phyloP scores from a whole-genome alignment of 2,329 filamentous ascomycete species.

The Zalaria sp. region DNA sequence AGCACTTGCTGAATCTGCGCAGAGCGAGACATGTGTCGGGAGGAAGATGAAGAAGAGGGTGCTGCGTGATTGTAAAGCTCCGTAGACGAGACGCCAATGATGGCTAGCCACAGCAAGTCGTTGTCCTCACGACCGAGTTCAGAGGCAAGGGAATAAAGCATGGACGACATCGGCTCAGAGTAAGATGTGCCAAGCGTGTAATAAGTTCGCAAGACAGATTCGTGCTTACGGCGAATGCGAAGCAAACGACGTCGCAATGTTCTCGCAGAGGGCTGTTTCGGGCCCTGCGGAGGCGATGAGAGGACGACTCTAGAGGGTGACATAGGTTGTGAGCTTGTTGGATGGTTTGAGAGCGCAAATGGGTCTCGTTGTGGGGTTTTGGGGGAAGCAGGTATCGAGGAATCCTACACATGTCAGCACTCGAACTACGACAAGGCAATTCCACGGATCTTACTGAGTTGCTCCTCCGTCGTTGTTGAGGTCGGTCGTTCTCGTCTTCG shows the following conservation, averaged over 20 bases:
- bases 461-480: slow-evolving; percentile 67
- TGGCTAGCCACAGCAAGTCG: slow-evolving; percentile 85
- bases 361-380: slow-evolving; percentile 5
- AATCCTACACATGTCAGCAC: slow-evolving; percentile 27
- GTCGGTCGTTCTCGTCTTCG: slow-evolving; percentile 61
- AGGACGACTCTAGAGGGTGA: slow-evolving; percentile 22
- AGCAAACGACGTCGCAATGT: slow-evolving; percentile 60
- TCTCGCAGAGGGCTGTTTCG: slow-evolving; percentile 53
- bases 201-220: slow-evolving; percentile 63
- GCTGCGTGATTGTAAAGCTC: slow-evolving; percentile 74
- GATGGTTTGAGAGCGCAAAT: slow-evolving; percentile 11
- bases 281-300: slow-evolving; percentile 41
- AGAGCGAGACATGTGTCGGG: slow-evolving; percentile 3
- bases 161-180: slow-evolving; percentile 85
- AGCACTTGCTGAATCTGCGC: slow-evolving; percentile 65
- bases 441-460: slow-evolving; percentile 57
- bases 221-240: slow-evolving; percentile 62
- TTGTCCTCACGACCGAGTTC: slow-evolving; percentile 95
- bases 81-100: slow-evolving; percentile 88
- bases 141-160: slow-evolving; percentile 87
- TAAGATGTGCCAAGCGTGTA: slow-evolving; percentile 81
- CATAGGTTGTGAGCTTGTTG: slow-evolving; percentile 28
- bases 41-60: slow-evolving; percentile 34
- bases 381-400: slow-evolving; percentile 55
- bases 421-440: background rate